Evolutionary conservation across 2,329 filamentous ascomycete genomes (phyloP).

Genomic region (Monosporascus sp.): DNA sequence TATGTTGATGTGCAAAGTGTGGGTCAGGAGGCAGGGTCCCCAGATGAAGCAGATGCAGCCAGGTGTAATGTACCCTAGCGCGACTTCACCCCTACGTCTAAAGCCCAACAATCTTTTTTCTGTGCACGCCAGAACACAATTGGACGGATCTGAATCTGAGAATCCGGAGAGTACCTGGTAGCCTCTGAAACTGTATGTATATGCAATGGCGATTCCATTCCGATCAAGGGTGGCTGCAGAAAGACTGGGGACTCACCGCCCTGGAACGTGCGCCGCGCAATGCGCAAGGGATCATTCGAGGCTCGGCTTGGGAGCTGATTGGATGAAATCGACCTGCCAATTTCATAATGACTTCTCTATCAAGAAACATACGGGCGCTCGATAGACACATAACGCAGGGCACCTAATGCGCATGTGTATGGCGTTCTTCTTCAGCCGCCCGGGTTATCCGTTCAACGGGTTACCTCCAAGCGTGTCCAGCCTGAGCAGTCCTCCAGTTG

Average conservation of each 20-base stretch:
- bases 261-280: background rate
- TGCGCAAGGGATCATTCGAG: background rate
- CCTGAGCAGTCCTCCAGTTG: too few relatives aligned
- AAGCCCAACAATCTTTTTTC: conserved; percentile 1
- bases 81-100: background rate
- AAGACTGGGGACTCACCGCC: background rate
- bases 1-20: background rate
- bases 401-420: too few relatives aligned
- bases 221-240: background rate
- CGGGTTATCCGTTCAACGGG: too few relatives aligned
- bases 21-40: background rate
- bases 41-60: background rate
- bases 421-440: too few relatives aligned
- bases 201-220: background rate
- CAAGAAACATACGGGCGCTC: background rate
- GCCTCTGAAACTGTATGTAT: background rate
- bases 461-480: too few relatives aligned
- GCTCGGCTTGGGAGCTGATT: background rate
- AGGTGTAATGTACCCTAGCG: background rate
- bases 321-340: background rate
- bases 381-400: too few relatives aligned
- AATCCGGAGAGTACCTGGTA: background rate
- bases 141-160: too few relatives aligned
- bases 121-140: background rate
- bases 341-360: background rate